These are phyloP conservation scores for Pythium graminicola DNA, from an alignment of 352 stramenopile genomes.

Conservation along the genomic window DNA sequence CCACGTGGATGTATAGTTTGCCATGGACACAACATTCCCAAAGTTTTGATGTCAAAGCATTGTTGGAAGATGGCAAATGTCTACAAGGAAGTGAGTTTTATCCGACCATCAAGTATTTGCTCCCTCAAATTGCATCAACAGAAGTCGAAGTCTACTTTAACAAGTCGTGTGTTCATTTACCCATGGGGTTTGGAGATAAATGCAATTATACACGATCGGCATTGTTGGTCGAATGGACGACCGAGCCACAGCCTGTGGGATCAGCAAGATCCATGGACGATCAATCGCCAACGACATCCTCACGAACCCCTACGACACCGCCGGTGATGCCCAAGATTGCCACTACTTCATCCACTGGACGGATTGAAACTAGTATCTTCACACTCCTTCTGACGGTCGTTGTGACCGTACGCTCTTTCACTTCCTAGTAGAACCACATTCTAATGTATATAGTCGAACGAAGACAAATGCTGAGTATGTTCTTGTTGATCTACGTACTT, in stretches of 20 bases:
- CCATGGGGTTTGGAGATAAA: slow-evolving; percentile 43
- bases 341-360: not conserved
- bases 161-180: slow-evolving; percentile 41
- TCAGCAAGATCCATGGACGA: not conserved
- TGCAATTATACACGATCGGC: slow-evolving; percentile 43
- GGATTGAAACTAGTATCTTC: not conserved
- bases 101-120: slow-evolving; percentile 29
- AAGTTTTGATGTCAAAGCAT: slow-evolving; percentile 29
- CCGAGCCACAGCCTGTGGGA: slow-evolving; percentile 30
- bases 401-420: too few relatives aligned
- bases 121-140: slow-evolving; percentile 26
- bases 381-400: not conserved
- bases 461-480: too few relatives aligned
- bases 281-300: not conserved
- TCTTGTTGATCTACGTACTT: too few relatives aligned
- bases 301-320: not conserved
- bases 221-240: slow-evolving; percentile 44
- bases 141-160: slow-evolving; percentile 32
- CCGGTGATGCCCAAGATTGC: not conserved
- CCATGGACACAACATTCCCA: slow-evolving; percentile 27
- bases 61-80: slow-evolving; percentile 37
- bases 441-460: too few relatives aligned
- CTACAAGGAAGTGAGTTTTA: slow-evolving; percentile 39
- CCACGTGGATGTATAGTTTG: slow-evolving; percentile 38
- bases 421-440: too few relatives aligned